phyloP scores from a whole-genome alignment of 1,284 basidiomycete species.

The Cutaneotrichosporon sp. region DNA sequence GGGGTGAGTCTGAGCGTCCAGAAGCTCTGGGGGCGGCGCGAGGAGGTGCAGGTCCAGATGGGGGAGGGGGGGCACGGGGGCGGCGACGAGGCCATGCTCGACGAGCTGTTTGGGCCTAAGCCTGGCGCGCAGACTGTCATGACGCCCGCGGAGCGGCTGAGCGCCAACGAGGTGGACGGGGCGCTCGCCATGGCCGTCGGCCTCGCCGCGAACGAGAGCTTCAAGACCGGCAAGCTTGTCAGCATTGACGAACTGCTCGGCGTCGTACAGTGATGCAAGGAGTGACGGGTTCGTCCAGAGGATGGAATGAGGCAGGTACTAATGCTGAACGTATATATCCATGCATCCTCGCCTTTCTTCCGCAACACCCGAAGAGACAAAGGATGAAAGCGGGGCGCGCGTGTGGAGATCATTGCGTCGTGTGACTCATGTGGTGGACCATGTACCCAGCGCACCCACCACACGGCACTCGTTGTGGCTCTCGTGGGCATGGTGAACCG shows the following conservation, averaged over 20 bases:
- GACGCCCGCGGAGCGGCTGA: conserved; percentile 58
- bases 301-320: no score
- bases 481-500: no score
- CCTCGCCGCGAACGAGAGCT: conserved; percentile 60
- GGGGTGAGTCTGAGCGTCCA: conserved; percentile 58
- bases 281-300: no score
- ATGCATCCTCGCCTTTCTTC: no score
- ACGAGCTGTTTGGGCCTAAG: conserved; percentile 58
- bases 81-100: conserved; percentile 60
- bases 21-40: conserved; percentile 57
- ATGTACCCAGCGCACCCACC: no score
- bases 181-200: conserved; percentile 61
- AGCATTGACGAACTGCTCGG: conserved; percentile 48
- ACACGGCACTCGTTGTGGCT: no score
- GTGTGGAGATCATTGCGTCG: no score
- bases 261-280: conserved; percentile 24
- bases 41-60: conserved; percentile 56
- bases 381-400: no score
- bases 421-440: no score
- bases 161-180: conserved; percentile 60
- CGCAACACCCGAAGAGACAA: no score
- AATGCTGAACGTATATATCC: no score
- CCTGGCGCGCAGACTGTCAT: conserved; percentile 54
- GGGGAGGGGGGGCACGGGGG: conserved; percentile 60
- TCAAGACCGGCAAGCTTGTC: conserved; percentile 58